Conservation (phyloP, 2,329 filamentous ascomycete genomes). For the Fusarium sp. region DNA sequence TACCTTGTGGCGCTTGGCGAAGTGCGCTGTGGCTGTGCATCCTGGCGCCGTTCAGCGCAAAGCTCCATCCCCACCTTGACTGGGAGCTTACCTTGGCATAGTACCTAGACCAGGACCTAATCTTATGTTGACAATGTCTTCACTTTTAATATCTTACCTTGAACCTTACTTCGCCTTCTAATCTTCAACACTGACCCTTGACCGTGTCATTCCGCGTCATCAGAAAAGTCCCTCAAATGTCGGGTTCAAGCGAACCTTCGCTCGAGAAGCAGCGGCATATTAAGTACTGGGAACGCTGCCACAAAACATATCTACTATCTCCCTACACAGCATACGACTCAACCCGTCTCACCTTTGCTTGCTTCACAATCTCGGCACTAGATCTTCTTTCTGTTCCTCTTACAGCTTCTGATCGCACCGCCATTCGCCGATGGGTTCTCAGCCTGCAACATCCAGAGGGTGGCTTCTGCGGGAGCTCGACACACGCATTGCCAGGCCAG, state of each 20-base stretch:
- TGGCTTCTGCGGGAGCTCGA: constrained; percentile 89
- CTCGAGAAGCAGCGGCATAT: constrained; percentile 76
- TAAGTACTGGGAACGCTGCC: constrained; percentile 92
- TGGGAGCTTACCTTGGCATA: neutral
- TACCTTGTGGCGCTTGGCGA: constrained; percentile 23
- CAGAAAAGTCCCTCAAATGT: constrained; percentile 16
- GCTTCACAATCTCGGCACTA: constrained; percentile 87
- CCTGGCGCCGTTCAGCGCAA: constrained; percentile 1
- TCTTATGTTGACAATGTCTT: constrained; percentile 1
- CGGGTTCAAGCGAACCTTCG: constrained; percentile 40
- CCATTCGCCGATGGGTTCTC: constrained; percentile 81
- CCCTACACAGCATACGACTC: constrained; percentile 90
- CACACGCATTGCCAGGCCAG: constrained; percentile 58
- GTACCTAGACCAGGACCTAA: constrained; percentile 6
- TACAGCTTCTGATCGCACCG: constrained; percentile 56
- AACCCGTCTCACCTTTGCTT: constrained; percentile 88
- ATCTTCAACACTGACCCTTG: too few species aligned
- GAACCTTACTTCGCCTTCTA: too few species aligned
- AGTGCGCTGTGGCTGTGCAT: constrained; percentile 16
- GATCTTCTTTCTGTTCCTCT: constrained; percentile 78
- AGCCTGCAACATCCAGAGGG: constrained; percentile 85
- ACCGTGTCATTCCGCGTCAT: too few species aligned
- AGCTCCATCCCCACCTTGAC: constrained; percentile 9
- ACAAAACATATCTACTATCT: constrained; percentile 81
- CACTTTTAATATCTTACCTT: neutral